Conservation (phyloP, 2,329 filamentous ascomycete species). For the Sclerotiophoma versabilis region DNA sequence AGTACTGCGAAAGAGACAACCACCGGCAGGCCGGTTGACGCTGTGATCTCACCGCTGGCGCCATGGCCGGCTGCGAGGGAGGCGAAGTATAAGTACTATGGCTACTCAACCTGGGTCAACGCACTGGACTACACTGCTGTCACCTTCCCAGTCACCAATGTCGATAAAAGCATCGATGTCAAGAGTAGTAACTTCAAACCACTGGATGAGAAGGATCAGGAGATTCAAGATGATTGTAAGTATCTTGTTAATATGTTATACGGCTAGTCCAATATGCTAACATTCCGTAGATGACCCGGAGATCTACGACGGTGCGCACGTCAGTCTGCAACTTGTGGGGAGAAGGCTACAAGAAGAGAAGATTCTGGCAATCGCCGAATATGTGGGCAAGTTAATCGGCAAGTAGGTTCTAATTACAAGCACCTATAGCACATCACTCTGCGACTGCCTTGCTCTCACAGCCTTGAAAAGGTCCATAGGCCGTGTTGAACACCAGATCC, state of each 20-base stretch:
- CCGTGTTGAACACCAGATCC: too few species aligned
- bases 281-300: conserved; percentile 45
- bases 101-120: conserved; percentile 43
- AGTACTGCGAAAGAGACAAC: conserved; percentile 31
- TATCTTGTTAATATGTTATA: not conserved
- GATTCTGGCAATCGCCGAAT: conserved; percentile 47
- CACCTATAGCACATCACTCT: too few species aligned
- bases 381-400: conserved; percentile 34
- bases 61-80: conserved; percentile 46
- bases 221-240: conserved; percentile 40
- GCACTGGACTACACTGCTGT: conserved; percentile 44
- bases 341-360: conserved; percentile 50
- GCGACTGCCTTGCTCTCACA: too few species aligned
- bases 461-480: too few species aligned
- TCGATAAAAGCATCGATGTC: conserved; percentile 38
- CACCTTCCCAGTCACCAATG: conserved; percentile 44
- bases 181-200: conserved; percentile 34
- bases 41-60: conserved; percentile 46
- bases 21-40: conserved; percentile 48
- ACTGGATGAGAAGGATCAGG: conserved; percentile 37
- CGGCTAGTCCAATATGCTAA: conserved; percentile 17
- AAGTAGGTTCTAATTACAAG: conserved; percentile 11
- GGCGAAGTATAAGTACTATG: conserved; percentile 44
- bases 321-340: conserved; percentile 48
- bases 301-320: conserved; percentile 50